Conservation (phyloP, 352 stramenopile genomes). For the Pythium grandisporangium region DNA sequence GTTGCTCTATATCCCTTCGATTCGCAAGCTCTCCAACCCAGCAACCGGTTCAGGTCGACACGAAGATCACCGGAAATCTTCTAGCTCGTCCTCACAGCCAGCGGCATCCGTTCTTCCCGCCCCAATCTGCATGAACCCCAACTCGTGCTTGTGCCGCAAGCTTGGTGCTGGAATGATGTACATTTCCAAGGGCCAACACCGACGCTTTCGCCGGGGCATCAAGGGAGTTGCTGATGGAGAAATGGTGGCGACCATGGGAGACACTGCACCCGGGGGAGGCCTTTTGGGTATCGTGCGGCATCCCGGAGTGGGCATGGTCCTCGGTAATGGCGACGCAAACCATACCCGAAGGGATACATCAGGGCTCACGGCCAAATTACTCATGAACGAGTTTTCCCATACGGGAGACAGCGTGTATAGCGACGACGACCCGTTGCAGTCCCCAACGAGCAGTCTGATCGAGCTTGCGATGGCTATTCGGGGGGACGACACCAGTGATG, state of each 20-base stretch:
- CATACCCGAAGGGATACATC: not conserved
- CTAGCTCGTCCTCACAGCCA: not conserved
- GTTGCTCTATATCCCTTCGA: not conserved
- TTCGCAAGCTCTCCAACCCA: not conserved
- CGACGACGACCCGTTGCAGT: conserved; percentile 1
- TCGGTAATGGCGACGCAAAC: not conserved
- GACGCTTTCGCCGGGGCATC: conserved; percentile 38
- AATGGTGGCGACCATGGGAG: not conserved
- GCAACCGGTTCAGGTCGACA: not conserved
- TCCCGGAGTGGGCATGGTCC: not conserved
- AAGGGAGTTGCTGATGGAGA: conserved; percentile 3
- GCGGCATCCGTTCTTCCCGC: not conserved
- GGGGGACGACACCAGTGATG: conserved; percentile 9
- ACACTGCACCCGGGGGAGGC: not conserved
- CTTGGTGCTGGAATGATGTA: conserved; percentile 27
- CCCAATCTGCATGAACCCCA: conserved; percentile 11
- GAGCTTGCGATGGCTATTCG: conserved; percentile 16
- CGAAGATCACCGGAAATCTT: not conserved
- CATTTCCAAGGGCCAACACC: conserved; percentile 15
- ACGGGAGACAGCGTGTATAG: conserved; percentile 7
- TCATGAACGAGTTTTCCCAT: conserved; percentile 14
- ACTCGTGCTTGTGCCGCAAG: conserved; percentile 30
- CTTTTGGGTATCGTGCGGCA: not conserved
- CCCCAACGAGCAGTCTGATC: conserved; percentile 5
- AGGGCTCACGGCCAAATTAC: conserved; percentile 10